Evolutionary conservation across 2,329 filamentous ascomycete species (phyloP).

Genomic region (Penicillium sumatraense): DNA sequence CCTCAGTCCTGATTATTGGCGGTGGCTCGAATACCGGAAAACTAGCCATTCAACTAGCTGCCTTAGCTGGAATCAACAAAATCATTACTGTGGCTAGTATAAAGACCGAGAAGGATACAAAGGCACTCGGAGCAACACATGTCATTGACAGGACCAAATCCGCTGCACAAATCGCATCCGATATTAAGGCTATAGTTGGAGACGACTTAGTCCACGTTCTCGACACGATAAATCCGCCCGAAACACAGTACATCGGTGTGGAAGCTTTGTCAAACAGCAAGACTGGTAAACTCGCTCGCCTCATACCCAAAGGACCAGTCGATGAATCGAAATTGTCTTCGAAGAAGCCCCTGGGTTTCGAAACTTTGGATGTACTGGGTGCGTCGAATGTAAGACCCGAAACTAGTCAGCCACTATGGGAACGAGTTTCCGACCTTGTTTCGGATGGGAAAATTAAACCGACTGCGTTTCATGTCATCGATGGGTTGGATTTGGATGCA

Average conservation of each 20-base stretch:
- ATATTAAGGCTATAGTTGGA: slow-evolving; percentile 41
- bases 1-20: slow-evolving; percentile 28
- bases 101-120: slow-evolving; percentile 38
- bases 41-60: slow-evolving; percentile 30
- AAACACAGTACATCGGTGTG: slow-evolving; percentile 34
- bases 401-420: slow-evolving; percentile 37
- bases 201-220: slow-evolving; percentile 47
- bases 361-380: slow-evolving; percentile 33
- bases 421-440: slow-evolving; percentile 33
- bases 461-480: slow-evolving; percentile 33
- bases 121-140: slow-evolving; percentile 10
- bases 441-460: slow-evolving; percentile 36
- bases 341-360: slow-evolving; percentile 39
- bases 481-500: slow-evolving; percentile 37
- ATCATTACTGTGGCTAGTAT: slow-evolving; percentile 43
- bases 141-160: neutral
- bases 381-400: slow-evolving; percentile 29
- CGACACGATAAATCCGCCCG: slow-evolving; percentile 37
- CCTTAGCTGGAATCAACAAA: slow-evolving; percentile 39
- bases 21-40: slow-evolving; percentile 30
- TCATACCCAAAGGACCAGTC: slow-evolving; percentile 16
- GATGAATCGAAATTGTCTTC: slow-evolving; percentile 33
- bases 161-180: neutral
- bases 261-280: slow-evolving; percentile 38
- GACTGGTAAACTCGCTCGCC: slow-evolving; percentile 38